Evolutionary conservation across 192 early-diverging fungal genomes (phyloP), one percentile per base, ranked within the genome.

Genomic region (Podila clonocystis): DNA sequence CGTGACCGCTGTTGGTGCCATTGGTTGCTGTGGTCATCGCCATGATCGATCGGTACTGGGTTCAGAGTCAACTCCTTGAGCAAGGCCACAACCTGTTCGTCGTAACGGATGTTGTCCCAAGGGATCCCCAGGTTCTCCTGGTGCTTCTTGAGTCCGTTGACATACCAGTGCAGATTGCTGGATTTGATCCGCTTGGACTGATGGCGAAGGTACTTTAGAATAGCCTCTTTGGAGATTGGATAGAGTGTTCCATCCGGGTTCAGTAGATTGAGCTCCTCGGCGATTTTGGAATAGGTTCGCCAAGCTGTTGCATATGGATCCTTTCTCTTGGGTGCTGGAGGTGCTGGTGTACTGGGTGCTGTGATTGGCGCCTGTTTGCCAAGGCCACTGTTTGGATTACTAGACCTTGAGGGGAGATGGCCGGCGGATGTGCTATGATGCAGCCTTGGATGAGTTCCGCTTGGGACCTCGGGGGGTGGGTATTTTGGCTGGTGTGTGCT

Each of bases 81-180:
- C 71, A 80, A 33, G 34, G 77, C 70, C 1, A 80, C 70, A 9
- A 80, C 77, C 55, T 80, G 70, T 19, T 80, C 77, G 20, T 80
- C 77, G 33, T 80, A 80, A 17, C 77, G 70, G 4, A 80, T 67
- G 45, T 72, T 65, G 49, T 80, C 77, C 77, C 77, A 80, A 20
- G 77, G 66, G 41, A 80, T 72, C 15, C 77, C 77, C 28, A 80
- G 45, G 60, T 73, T 73, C 34, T 80, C 77, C 57, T 80, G 77
- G 50, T 80, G 77, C 36, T 80, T 80, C 58, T 80, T 80, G 65
- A 80, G 70, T 55, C 77, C 77, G 20, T 80, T 80, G 31, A 80
- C 77, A 33, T 80, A 80, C 77, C 77, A 80, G 28, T 80, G 77
- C 13, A 80, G 67, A 34, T 80, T 80, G 30, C 77, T 80, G 34